Evolutionary conservation across 2,329 filamentous ascomycete genomes (phyloP), one percentile per base, ranked within the genome.

Genomic region (Aspergillus awamori): DNA sequence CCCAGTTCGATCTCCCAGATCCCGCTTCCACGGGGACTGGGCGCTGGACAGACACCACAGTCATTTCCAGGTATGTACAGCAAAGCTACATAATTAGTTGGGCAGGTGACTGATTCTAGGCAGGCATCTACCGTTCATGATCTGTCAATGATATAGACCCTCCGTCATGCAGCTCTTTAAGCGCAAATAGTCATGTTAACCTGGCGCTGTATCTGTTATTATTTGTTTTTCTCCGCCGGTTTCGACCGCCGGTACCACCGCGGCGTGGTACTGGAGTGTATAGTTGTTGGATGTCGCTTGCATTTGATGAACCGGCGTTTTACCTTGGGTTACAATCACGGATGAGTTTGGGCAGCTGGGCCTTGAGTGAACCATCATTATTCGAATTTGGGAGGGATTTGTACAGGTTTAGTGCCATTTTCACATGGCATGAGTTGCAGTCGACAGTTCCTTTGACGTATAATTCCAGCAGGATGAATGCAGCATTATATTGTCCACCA

Each of bases 1-100:
- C 90, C 90, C 0, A 84, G 86, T 4, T 74, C 73, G 28, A 72
- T 77, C 36, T 69, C 73, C 17, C 77, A 80, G 59, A 71, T 79
- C 45, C 74, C 71, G 28, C 67, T 76, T n/a, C 72, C 73, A 4
- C 72, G 72, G 53, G 74, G 74, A 36, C 62, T 74, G 28, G 70
- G 70, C 24, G 62, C 65, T 33, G 64, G 65, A 7, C 71, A 72
- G 53, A 51, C 62, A 17, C 63, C 69, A 59, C 71, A 74, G 53
- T 66, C 70, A 43, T 77, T 75, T 64, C 64, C 71, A 57, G 72
- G 77, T 78, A 74, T 63, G 74, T 36, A 43, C 13, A 41, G 8
- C 33, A 52, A 33, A 5, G 24, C 22, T 24, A 36, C 53, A 28
- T 43, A 36, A 47, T 4, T 56, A 22, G 51, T 39, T 22, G n/a